phyloP scores from a whole-genome alignment of 192 early-diverging fungal species.

The Backusella psychrophila region DNA sequence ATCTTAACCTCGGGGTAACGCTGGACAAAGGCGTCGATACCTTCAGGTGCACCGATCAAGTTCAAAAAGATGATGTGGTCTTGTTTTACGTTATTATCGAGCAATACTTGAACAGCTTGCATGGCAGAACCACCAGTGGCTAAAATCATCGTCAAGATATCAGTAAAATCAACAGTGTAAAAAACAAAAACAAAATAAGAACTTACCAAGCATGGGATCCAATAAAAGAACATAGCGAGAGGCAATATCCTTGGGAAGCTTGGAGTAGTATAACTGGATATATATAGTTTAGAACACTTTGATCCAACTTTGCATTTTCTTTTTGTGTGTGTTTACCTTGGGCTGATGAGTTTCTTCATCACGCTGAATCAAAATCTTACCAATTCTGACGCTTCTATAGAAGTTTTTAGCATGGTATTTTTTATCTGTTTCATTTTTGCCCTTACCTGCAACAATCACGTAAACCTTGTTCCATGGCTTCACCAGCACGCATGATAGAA shows the following conservation, averaged over 20 bases:
- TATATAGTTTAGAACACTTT: neutral
- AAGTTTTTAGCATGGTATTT: slow-evolving; percentile 15
- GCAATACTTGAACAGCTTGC: slow-evolving; percentile 86
- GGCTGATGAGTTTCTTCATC: slow-evolving; percentile 92
- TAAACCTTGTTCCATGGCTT: slow-evolving; percentile 86
- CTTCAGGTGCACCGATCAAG: slow-evolving; percentile 85
- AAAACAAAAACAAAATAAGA: neutral
- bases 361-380: slow-evolving; percentile 94
- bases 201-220: slow-evolving; percentile 90
- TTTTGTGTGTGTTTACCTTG: slow-evolving; percentile 45
- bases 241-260: slow-evolving; percentile 86
- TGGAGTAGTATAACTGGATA: slow-evolving; percentile 80
- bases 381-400: slow-evolving; percentile 80
- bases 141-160: slow-evolving; percentile 23
- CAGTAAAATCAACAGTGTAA: neutral
- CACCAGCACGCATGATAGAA: slow-evolving; percentile 96
- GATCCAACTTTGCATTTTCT: neutral
- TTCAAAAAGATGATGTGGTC: slow-evolving; percentile 90
- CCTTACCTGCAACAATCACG: slow-evolving; percentile 72
- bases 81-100: slow-evolving; percentile 80
- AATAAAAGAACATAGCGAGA: slow-evolving; percentile 82
- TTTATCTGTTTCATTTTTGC: neutral
- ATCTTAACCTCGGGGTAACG: slow-evolving; percentile 82
- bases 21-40: slow-evolving; percentile 67
- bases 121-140: slow-evolving; percentile 94